Conservation (phyloP, 257 asterid species). For the Solanum gandarillasii region DNA sequence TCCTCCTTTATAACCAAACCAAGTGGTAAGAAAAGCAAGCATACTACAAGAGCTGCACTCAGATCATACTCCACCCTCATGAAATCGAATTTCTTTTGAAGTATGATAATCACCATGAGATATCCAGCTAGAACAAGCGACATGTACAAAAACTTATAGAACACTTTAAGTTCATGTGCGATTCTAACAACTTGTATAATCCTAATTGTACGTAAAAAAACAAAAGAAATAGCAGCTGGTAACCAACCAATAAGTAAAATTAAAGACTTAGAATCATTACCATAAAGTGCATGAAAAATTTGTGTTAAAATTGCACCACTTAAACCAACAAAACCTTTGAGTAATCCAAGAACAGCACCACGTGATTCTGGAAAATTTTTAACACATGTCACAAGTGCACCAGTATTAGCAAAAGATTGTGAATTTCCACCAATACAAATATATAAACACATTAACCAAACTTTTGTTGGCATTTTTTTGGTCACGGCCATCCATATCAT, state of each 20-base stretch:
- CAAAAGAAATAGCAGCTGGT: slow-evolving; percentile 18
- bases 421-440: slow-evolving; percentile 78
- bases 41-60: slow-evolving; percentile 4
- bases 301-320: slow-evolving; percentile 35
- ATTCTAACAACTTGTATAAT: slow-evolving; percentile 12
- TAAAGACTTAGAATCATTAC: slow-evolving; percentile 11
- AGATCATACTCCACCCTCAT: background rate
- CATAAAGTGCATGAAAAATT: slow-evolving; percentile 16
- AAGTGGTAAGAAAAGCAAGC: slow-evolving; percentile 18
- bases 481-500: slow-evolving; percentile 82
- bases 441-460: slow-evolving; percentile 76
- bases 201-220: slow-evolving; percentile 22
- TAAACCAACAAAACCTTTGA: slow-evolving; percentile 32
- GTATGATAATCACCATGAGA: slow-evolving; percentile 24
- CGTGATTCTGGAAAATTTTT: slow-evolving; percentile 63
- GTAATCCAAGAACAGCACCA: slow-evolving; percentile 30
- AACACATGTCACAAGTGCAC: slow-evolving; percentile 70
- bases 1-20: slow-evolving; percentile 21
- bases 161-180: slow-evolving; percentile 20
- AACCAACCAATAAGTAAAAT: slow-evolving; percentile 31
- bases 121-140: slow-evolving; percentile 28
- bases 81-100: slow-evolving; percentile 7
- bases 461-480: slow-evolving; percentile 27
- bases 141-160: slow-evolving; percentile 17
- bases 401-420: slow-evolving; percentile 78